Base-by-base conservation (phyloP, 140 eudicot genomes). In the Anethum foeniculum region DNA sequence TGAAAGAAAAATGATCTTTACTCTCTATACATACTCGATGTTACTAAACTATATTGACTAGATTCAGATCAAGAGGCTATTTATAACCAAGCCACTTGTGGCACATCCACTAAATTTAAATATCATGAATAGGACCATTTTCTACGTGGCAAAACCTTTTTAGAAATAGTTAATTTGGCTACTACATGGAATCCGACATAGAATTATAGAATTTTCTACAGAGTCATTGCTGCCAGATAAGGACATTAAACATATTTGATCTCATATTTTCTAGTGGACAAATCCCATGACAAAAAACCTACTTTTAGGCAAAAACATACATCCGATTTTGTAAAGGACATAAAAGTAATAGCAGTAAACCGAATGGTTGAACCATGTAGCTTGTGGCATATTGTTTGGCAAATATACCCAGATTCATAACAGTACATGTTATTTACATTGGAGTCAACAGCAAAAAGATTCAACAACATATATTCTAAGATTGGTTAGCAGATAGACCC, bases 11-110 rank as follows among this genome's bases (percentile, higher is more conserved):
- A 85, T 80, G 85, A 75, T 84, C 79, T 46, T 21, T 85, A 84
- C 87, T 80, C 89, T 82, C 87, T 91, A 86, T 91, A 81, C 90
- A 91, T 89, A 88, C 84, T 85, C 80, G 84, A 77, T 75, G 47
- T 80, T 76, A 64, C 48, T 79, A 52, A 82, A n/a, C 81, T 73
- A 71, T 48, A 71, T 79, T 11, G 82, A 81, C 82, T 81, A 85
- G 46, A 5, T 71, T 71, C 3, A 36, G 75, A 75, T 81, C 47
- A 79, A 81, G 71, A 23, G 72, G 80, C 54, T 77, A 84, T 85
- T 82, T 85, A 43, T 80, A 85, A 67, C 39, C 76, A 82, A 43
- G 25, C 7, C 85, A 81, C 81, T 88, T 74, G 90, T 86, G 87
- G 89, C 80, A 71, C 75, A 36, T 71, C 75, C 75, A 71, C 46